Conservation (phyloP, 2,329 filamentous ascomycete species). For the Chaetomium olivaceum region DNA sequence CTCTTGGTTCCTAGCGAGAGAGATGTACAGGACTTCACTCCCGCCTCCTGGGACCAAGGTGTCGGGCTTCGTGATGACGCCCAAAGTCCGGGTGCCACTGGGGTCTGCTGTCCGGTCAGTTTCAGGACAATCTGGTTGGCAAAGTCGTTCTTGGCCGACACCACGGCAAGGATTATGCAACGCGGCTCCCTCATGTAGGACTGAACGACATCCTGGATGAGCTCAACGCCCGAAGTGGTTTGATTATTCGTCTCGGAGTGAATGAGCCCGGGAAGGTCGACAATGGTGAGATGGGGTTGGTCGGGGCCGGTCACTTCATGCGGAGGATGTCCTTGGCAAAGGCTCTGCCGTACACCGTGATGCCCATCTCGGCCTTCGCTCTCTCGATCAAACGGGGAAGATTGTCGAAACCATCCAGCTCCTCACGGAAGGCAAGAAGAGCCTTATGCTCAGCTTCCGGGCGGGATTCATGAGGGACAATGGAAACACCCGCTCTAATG, state of each 20-base stretch:
- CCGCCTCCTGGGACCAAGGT: constrained; percentile 40
- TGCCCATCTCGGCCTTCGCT: constrained; percentile 47
- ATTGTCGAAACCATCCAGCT: constrained; percentile 17
- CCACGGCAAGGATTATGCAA: constrained; percentile 56
- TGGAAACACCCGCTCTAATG: constrained; percentile 27
- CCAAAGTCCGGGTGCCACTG: constrained; percentile 45
- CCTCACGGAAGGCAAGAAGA: constrained; percentile 23
- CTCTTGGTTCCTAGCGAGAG: constrained; percentile 48
- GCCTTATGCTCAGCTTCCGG: constrained; percentile 19
- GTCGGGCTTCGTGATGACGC: constrained; percentile 57
- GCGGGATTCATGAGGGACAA: constrained; percentile 27
- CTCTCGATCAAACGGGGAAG: constrained; percentile 34
- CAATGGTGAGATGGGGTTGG: constrained; percentile 51
- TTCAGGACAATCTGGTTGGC: constrained; percentile 56
- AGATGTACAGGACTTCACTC: constrained; percentile 43
- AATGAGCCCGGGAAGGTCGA: constrained; percentile 55
- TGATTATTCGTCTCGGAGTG: constrained; percentile 45
- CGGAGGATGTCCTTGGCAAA: constrained; percentile 46
- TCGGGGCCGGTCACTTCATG: constrained; percentile 45
- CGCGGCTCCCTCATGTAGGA: constrained; percentile 40
- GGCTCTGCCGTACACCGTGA: constrained; percentile 36
- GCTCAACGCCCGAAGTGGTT: constrained; percentile 41
- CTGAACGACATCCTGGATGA: constrained; percentile 46
- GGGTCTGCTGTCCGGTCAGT: constrained; percentile 35
- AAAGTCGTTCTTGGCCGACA: constrained; percentile 52